Percentiles rank a stretch among this genome's conserved stretches.
Conservation (phyloP, 352 stramenopile species). For the Blastocystis sp. region DNA sequence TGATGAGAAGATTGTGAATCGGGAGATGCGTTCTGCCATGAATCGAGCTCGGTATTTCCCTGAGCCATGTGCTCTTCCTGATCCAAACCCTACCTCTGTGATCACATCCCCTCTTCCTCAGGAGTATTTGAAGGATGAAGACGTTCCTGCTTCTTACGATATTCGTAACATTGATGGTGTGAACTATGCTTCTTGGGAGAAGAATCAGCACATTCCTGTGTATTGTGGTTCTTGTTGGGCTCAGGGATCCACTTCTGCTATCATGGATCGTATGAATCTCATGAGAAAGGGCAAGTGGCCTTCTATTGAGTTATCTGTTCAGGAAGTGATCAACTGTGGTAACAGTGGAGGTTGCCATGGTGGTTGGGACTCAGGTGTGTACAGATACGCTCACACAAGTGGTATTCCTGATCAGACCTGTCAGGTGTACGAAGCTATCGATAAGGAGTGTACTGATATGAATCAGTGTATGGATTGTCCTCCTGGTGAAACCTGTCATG, state of each 20-base stretch:
- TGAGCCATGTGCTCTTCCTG: conserved; percentile 80
- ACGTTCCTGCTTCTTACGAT: conserved; percentile 83
- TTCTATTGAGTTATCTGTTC: conserved; percentile 76
- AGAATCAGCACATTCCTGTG: conserved; percentile 94
- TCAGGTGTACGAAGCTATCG: conserved; percentile 79
- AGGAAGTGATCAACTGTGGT: conserved; percentile 79
- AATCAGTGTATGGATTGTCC: conserved; percentile 69
- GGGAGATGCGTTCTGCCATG: conserved; percentile 70
- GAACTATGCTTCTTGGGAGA: conserved; percentile 87
- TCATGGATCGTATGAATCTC: conserved; percentile 82
- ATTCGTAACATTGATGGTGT: conserved; percentile 85
- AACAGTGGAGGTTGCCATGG: conserved; percentile 71
- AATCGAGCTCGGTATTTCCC: conserved; percentile 76
- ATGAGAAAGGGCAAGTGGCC: conserved; percentile 76
- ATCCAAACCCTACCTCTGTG: background rate
- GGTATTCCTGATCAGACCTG: conserved; percentile 84
- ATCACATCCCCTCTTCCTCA: conserved; percentile 69
- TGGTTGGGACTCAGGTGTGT: conserved; percentile 79
- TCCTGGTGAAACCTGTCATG: conserved; percentile 68
- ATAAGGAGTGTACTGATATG: conserved; percentile 73
- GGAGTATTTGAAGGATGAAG: conserved; percentile 72
- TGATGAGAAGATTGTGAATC: background rate
- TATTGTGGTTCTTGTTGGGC: conserved; percentile 84
- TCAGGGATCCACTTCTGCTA: conserved; percentile 76
- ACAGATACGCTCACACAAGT: conserved; percentile 78